These are phyloP conservation scores for Perilla frutescens DNA, from an alignment of 257 asterid genomes.

Conservation along the genomic window DNA sequence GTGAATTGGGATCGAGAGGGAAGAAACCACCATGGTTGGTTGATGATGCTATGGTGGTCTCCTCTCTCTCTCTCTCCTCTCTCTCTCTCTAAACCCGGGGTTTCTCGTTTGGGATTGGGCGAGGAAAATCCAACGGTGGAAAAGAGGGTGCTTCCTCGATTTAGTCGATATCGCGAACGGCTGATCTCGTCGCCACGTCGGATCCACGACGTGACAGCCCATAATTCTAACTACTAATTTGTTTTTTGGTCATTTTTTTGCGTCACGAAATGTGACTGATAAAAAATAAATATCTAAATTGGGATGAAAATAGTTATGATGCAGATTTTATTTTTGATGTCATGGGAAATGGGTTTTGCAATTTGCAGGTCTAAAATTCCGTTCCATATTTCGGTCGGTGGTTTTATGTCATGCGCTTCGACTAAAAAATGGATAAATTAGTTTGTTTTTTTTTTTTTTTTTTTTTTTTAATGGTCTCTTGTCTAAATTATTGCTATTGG, in stretches of 20 bases:
- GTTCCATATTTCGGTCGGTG: slow-evolving; percentile 8
- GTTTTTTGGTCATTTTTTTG: not conserved
- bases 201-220: slow-evolving; percentile 41
- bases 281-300: slow-evolving; percentile 7
- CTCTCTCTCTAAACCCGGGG: slow-evolving; percentile 5
- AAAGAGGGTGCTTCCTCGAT: slow-evolving; percentile 25
- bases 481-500: not conserved
- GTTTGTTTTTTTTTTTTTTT: not conserved
- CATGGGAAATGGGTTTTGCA: not conserved
- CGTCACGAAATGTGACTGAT: slow-evolving; percentile 18
- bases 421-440: not conserved
- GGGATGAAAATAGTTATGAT: not conserved
- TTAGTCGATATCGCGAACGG: slow-evolving; percentile 35
- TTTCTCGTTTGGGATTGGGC: slow-evolving; percentile 32
- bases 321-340: not conserved
- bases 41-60: slow-evolving; percentile 25
- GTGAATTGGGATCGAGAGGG: slow-evolving; percentile 32
- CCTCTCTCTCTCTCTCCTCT: not conserved
- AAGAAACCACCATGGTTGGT: slow-evolving; percentile 34
- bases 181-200: slow-evolving; percentile 49
- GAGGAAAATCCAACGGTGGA: slow-evolving; percentile 41
- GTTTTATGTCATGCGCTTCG: not conserved
- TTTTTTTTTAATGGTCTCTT: not conserved
- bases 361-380: slow-evolving; percentile 15
- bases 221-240: slow-evolving; percentile 32